Evolutionary conservation across 345 rosid genomes (phyloP), one percentile per base, ranked within the genome.

Genomic region (Psidium guajava): DNA sequence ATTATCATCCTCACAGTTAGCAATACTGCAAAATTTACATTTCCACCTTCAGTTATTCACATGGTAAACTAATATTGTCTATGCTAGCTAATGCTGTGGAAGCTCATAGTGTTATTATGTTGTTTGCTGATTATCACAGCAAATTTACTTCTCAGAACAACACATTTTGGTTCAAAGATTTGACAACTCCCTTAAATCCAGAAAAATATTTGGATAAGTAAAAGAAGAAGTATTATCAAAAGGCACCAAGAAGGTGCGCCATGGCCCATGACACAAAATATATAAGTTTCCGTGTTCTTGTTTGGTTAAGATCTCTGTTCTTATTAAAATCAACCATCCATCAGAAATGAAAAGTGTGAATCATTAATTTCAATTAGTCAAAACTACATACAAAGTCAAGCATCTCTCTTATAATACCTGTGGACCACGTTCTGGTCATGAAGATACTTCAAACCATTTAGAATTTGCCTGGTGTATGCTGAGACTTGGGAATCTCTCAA

Each of bases 401-500:
- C 83, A 64, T 64, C 24, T 54, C 24, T 7, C 50, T 50, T 22
- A 55, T 40, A 21, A 15, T 50, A 85, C 86, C 86, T 28, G 81
- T 95, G 99, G 85, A 96, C 87, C 86, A 95, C 96, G 87, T 91
- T 84, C 83, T 85, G 91, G 49, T 93, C 94, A 83, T 77, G 84
- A 87, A 88, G 84, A 82, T 86, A 95, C 87, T 91, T 92, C 90
- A 95, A 85, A 82, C 99, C 97, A 56, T 55, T 87, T 88, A 95
- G 89, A 87, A 96, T 96, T 85, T 96, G 98, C 86, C 95, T 93
- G 18, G 99, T 96, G 88, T 94, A 96, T 12, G 85, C 56, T 85
- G 94, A 93, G 85, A 92, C 95, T 82, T 90, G 93, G 82, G 97
- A 93, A 87, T 95, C 94, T 84, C 27, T 83, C 40, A 96, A 94